Conservation (phyloP, 2,329 filamentous ascomycete species). For the Cercospora sojina region DNA sequence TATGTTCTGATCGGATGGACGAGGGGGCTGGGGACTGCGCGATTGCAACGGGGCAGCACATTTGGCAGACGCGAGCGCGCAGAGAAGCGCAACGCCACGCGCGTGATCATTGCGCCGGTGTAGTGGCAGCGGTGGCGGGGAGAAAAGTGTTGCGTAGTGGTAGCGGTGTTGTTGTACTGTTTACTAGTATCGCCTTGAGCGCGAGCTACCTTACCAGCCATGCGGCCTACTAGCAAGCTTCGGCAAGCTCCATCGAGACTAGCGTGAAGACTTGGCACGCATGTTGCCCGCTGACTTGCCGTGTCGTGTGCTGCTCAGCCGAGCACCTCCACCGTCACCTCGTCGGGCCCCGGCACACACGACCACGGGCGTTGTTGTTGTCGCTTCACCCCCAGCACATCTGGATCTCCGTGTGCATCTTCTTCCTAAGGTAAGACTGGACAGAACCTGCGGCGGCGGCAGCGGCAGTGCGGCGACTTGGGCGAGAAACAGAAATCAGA, state of each 20-base stretch:
- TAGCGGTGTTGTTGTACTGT: conserved; percentile 4
- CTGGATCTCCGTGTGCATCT: not conserved
- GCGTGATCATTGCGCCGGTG: conserved; percentile 25
- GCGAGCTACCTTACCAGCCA: not conserved
- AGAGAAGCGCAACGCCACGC: conserved; percentile 28
- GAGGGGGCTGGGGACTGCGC: conserved; percentile 14
- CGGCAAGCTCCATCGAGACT: not conserved
- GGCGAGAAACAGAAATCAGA: not conserved
- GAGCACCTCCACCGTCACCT: not conserved
- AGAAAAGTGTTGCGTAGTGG: not conserved
- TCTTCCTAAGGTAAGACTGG: conserved; percentile 1
- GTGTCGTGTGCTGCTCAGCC: not conserved
- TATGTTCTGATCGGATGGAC: conserved; percentile 26
- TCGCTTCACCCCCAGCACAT: not conserved
- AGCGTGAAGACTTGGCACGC: not conserved
- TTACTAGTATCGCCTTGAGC: conserved; percentile 1
- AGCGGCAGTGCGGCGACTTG: not conserved
- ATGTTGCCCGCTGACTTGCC: not conserved
- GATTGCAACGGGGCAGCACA: not conserved
- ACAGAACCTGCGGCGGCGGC: not conserved
- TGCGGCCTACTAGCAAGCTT: not conserved
- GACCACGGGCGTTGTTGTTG: not conserved
- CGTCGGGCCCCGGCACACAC: not conserved
- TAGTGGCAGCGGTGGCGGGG: not conserved
- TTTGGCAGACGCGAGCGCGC: conserved; percentile 24